Conservation (phyloP, 2,329 filamentous ascomycete genomes). For the Huntiella decipiens region DNA sequence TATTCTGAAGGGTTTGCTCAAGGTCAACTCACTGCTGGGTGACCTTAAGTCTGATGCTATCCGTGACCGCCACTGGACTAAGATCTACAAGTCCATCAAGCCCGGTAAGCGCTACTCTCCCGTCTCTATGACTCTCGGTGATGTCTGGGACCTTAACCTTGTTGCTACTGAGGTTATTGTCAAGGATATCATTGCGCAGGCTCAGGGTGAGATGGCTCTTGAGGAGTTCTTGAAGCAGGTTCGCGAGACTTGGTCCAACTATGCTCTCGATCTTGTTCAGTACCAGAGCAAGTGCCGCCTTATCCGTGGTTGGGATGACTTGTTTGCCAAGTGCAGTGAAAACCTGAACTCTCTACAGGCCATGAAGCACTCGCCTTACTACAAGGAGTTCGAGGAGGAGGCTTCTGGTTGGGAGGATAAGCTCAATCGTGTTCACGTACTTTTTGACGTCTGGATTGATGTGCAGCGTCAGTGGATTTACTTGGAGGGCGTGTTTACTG, state of each 20-base stretch:
- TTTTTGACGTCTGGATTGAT: constrained; percentile 99
- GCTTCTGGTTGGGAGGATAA: constrained; percentile 96
- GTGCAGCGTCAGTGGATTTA: constrained; percentile 99
- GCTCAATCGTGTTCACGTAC: constrained; percentile 85
- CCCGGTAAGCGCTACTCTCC: constrained; percentile 87
- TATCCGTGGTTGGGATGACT: constrained; percentile 92
- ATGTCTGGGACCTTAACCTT: constrained; percentile 95
- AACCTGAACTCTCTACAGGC: constrained; percentile 94
- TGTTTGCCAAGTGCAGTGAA: constrained; percentile 96
- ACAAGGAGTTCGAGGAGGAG: constrained; percentile 98
- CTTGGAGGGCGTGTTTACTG: constrained; percentile 94
- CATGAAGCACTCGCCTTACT: constrained; percentile 98
- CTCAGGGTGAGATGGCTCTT: constrained; percentile 92
- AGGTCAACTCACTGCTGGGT: constrained; percentile 70
- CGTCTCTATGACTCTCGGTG: constrained; percentile 86
- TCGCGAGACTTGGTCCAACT: constrained; percentile 90
- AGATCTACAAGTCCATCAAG: constrained; percentile 90
- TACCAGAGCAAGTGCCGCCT: constrained; percentile 97
- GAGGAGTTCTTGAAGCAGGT: constrained; percentile 96
- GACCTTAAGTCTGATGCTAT: constrained; percentile 95
- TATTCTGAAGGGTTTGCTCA: constrained; percentile 70
- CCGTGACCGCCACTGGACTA: constrained; percentile 88
- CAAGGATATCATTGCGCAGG: constrained; percentile 82
- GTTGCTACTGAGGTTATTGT: constrained; percentile 74
- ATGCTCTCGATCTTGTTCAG: constrained; percentile 80